phyloP scores from a whole-genome alignment of 257 asterid species.

The Knoxia roxburghii region DNA sequence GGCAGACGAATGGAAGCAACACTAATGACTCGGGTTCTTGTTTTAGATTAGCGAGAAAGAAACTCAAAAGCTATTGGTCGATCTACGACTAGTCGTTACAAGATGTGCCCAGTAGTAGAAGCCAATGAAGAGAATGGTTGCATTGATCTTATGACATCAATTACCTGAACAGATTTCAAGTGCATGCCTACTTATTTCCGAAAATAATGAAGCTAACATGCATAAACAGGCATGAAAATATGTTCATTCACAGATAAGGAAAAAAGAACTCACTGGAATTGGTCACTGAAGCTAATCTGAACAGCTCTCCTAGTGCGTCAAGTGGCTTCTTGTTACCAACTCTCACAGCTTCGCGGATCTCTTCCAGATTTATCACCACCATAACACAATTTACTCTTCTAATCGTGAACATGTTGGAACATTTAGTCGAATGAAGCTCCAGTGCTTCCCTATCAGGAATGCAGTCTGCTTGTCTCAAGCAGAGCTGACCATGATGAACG shows the following conservation, averaged over 20 bases:
- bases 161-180: too few relatives aligned
- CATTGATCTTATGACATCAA: too few relatives aligned
- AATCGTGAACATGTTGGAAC: constrained; percentile 8
- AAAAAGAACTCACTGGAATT: constrained; percentile 18
- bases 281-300: constrained; percentile 11
- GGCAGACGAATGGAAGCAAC: too few relatives aligned
- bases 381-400: constrained; percentile 26
- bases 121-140: too few relatives aligned
- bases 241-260: too few relatives aligned
- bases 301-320: constrained; percentile 22
- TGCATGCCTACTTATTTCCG: background rate
- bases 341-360: constrained; percentile 18
- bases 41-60: too few relatives aligned
- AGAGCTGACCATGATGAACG: constrained; percentile 23
- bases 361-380: constrained; percentile 27
- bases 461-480: constrained; percentile 12
- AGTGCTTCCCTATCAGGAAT: constrained; percentile 5
- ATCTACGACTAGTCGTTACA: too few relatives aligned
- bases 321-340: constrained; percentile 20
- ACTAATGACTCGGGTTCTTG: too few relatives aligned
- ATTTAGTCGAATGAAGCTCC: constrained; percentile 1
- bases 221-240: background rate
- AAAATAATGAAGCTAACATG: too few relatives aligned
- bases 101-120: too few relatives aligned
- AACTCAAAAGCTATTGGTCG: too few relatives aligned